phyloP scores from a whole-genome alignment of 2,329 filamentous ascomycete genomes.

The Domatiomyces globalis region DNA sequence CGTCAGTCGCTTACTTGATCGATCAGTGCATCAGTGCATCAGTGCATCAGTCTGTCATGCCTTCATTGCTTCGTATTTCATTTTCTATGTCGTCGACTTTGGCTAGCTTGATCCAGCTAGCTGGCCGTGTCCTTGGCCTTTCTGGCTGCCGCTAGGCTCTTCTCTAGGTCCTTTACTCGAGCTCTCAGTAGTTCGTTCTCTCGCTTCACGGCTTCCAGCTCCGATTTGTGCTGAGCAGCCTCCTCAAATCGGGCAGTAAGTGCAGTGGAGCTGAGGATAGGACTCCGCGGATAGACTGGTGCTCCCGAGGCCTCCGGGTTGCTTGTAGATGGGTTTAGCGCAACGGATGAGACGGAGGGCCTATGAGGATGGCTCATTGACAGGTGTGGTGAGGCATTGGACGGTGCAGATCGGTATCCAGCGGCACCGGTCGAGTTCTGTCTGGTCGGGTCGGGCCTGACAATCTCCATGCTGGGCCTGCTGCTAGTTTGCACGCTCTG shows the following conservation, averaged over 20 bases:
- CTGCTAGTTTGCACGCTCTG: slow-evolving; percentile 11
- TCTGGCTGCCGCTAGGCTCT: slow-evolving; percentile 5
- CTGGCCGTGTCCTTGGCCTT: not conserved
- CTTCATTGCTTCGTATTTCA: not conserved
- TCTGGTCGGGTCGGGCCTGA: slow-evolving; percentile 24
- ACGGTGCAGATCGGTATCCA: slow-evolving; percentile 12
- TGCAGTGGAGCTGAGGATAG: slow-evolving; percentile 20
- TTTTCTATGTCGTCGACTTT: too few species aligned
- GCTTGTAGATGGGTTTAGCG: not conserved
- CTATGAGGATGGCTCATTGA: slow-evolving; percentile 9
- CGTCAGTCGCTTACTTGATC: too few species aligned
- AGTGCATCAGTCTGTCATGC: not conserved
- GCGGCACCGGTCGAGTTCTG: slow-evolving; percentile 30
- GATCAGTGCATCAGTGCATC: too few species aligned
- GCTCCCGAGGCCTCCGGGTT: slow-evolving; percentile 1
- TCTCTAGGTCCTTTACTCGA: slow-evolving; percentile 32
- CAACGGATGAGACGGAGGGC: slow-evolving; percentile 9
- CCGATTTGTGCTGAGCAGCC: slow-evolving; percentile 27
- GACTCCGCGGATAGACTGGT: slow-evolving; percentile 16
- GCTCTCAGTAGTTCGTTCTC: slow-evolving; percentile 34
- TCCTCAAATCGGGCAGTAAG: slow-evolving; percentile 30
- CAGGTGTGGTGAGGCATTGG: slow-evolving; percentile 10
- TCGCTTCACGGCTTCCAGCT: slow-evolving; percentile 30
- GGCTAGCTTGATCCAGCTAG: too few species aligned
- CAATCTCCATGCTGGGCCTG: slow-evolving; percentile 11